Percentiles rank a stretch among this genome's conserved stretches.
These are phyloP conservation scores for Arbutus unedo DNA, from an alignment of 148 eudicot genomes.

Conservation along the genomic window DNA sequence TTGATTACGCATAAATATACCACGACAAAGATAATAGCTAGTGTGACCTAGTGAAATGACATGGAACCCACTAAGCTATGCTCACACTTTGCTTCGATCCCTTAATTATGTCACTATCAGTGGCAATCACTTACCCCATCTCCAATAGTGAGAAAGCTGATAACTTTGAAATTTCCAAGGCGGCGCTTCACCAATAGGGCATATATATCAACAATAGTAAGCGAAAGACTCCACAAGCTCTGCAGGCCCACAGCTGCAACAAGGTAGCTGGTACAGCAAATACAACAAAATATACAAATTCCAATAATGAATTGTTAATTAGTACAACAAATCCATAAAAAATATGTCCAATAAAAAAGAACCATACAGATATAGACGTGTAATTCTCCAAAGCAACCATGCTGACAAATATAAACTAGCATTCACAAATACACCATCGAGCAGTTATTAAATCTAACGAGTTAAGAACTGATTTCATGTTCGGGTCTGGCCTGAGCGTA, in stretches of 20 bases:
- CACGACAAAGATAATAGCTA: too few species aligned
- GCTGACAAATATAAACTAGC: too few species aligned
- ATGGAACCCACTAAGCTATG: background rate
- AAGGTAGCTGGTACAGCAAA: constrained; percentile 7
- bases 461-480: too few species aligned
- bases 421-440: too few species aligned
- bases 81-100: background rate
- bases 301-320: too few species aligned
- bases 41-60: background rate
- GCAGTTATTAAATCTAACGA: too few species aligned
- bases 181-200: constrained; percentile 27
- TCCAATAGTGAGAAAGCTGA: constrained; percentile 25
- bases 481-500: too few species aligned
- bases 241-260: constrained; percentile 26
- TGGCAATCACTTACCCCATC: constrained; percentile 24
- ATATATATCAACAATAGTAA: constrained; percentile 26
- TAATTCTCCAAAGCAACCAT: too few species aligned
- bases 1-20: too few species aligned
- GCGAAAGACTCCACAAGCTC: constrained; percentile 28
- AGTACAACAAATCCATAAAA: too few species aligned
- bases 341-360: too few species aligned
- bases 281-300: background rate
- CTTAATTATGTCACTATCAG: background rate
- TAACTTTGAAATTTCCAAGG: constrained; percentile 17
- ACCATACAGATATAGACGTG: too few species aligned